Evolutionary conservation across 2,329 filamentous ascomycete species (phyloP), one percentile per base, ranked within the genome.

Genomic region (Botrytis porri): DNA sequence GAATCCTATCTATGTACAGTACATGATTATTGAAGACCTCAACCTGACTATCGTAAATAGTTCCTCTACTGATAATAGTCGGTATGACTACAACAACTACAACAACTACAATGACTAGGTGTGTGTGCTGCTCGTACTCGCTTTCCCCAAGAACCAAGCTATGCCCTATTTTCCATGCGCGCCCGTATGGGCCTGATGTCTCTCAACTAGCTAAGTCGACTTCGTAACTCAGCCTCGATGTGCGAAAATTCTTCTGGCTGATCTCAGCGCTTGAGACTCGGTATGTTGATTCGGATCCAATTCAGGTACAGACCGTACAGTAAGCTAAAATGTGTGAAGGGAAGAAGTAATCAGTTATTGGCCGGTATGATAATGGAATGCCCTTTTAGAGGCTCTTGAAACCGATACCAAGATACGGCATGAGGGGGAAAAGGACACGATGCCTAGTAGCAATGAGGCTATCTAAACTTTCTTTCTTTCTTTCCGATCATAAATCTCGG

Each of bases 201-300:
- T 22, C 45, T 48, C 48, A 2, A 51, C 48, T 51, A n/a, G 10
- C 8, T 20, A 45, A 16, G 4, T 48, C 32, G 5, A 29, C 22
- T 29, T 66, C 45, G 63, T 66, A 54, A 67, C 64, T 54, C 45
- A 54, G 64, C 64, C 64, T 67, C 64, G 14, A 29, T 20, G n/a
- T 41, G n/a, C 25, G 35, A 41, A 54, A 18, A 39, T 3, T 54
- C 37, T 25, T 22, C 41, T 54, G 25, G 48, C 64, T 57, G 45
- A 67, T 32, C 48, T 67, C 64, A 25, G 64, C 64, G 16, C 32
- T 66, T 66, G 64, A n/a, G 64, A 54, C 64, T 67, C 54, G 64
- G 64, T 54, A 41, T 54, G 63, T 4, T 14, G 43, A 54, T 25
- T 39, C 29, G 12, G 45, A 25, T 22, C 48, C 45, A 22, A 57